Base-by-base conservation (phyloP, 2,329 filamentous ascomycete genomes). In the Exophiala viscosa region DNA sequence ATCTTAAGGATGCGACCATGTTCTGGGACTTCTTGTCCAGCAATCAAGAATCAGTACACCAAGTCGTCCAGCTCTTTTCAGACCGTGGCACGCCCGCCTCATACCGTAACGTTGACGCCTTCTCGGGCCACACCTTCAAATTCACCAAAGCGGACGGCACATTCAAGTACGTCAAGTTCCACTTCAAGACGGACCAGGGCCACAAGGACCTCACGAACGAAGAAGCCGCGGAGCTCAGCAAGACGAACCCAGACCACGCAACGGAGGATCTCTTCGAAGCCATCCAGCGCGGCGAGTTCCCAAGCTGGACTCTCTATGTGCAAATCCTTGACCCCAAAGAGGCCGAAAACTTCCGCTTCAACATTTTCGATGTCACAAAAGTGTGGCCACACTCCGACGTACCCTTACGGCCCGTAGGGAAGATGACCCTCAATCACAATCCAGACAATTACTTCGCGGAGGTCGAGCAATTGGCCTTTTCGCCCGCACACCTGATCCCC, bases 361-460 rank as follows among this genome's bases (percentile, higher is more conserved):
- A 83, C 67, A 72, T 87, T 57, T 85, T 88, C 53, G 85, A 88
- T 63, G 69, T 85, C 54, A 88, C 85, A 45, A 85, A 87, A 69
- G 77, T 84, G 60, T 87, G 84, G 84, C 84, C 84, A 2, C 81
- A 86, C 54, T 71, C 67, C 17, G 76, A 84, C 41, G 80, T 84
- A 18, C 84, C 85, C 1, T 72, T 85, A 9, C 74, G 80, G 14
- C 67, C 69, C 8, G 69, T 83, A 33, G 80, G 80, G 13, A 70
- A 71, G 40, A 66, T 83, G 59, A 76, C 72, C 0, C 65, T 83
- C 9, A 76, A 80, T 60, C 67, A 69, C 45, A 82, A 81, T 54
- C 64, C 76, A 1, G 66, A 73, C 42, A 85, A 87, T 65, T 86
- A 84, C 68, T 85, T 85, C 60, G 71, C 76, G 36, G 83, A 87